phyloP scores from a whole-genome alignment of 1,284 basidiomycete species.

The Moesziomyces parantarcticus region DNA sequence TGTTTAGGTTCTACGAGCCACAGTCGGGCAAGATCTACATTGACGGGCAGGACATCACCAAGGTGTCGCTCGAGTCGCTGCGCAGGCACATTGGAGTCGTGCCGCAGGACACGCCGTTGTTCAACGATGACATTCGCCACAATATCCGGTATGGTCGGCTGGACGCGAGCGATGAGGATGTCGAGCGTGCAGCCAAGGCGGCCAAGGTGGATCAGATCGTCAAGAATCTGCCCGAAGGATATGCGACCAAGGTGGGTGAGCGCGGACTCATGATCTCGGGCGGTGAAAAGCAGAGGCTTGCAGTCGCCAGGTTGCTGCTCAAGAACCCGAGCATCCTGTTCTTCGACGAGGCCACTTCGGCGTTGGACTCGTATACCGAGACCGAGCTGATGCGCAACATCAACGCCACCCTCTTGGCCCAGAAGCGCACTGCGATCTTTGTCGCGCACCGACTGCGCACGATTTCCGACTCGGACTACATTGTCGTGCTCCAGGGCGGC shows the following conservation, averaged over 20 bases:
- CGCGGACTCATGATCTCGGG: slow-evolving; percentile 97
- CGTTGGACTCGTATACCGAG: slow-evolving; percentile 93
- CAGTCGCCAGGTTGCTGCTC: slow-evolving; percentile 88
- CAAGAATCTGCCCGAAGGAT: slow-evolving; percentile 82
- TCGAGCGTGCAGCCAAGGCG: slow-evolving; percentile 81
- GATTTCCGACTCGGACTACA: slow-evolving; percentile 78
- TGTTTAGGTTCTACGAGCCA: slow-evolving; percentile 95
- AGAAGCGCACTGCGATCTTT: slow-evolving; percentile 89
- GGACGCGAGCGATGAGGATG: slow-evolving; percentile 87
- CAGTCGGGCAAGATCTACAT: slow-evolving; percentile 81
- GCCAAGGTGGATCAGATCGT: slow-evolving; percentile 90
- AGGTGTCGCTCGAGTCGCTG: slow-evolving; percentile 79
- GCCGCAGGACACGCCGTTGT: slow-evolving; percentile 96
- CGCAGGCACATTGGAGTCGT: slow-evolving; percentile 87
- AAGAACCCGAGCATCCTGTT: slow-evolving; percentile 96
- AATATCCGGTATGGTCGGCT: slow-evolving; percentile 94
- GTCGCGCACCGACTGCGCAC: slow-evolving; percentile 78
- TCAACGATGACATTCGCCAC: slow-evolving; percentile 93
- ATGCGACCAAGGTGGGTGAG: slow-evolving; percentile 91
- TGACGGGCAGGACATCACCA: slow-evolving; percentile 85
- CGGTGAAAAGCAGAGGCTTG: slow-evolving; percentile 95
- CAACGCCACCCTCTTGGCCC: slow-evolving; percentile 80
- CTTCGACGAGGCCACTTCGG: slow-evolving; percentile 98
- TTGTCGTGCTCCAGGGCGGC: slow-evolving; percentile 62
- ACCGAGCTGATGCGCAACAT: slow-evolving; percentile 95